Percentiles rank a stretch among this genome's conserved stretches.
Conservation (phyloP, 2,329 filamentous ascomycete genomes). For the Colletotrichum neosansevieriae region DNA sequence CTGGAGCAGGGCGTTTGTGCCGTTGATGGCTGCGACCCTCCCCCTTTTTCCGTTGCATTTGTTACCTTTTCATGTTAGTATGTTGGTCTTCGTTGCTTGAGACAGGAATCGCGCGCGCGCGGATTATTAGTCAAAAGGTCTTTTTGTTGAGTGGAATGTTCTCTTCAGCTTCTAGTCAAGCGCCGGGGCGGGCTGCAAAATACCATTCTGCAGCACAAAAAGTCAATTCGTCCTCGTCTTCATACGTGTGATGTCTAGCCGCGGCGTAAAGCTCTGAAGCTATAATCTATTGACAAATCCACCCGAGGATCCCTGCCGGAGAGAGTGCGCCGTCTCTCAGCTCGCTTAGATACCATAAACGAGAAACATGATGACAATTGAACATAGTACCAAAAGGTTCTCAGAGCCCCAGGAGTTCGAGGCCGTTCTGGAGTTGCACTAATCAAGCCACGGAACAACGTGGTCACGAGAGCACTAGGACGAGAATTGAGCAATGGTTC, state of each 20-base stretch:
- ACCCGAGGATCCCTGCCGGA: too few species aligned
- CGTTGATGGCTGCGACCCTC: neutral
- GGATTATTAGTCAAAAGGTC: neutral
- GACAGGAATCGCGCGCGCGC: neutral
- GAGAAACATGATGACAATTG: constrained; percentile 2
- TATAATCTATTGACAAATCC: neutral
- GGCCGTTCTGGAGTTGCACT: neutral
- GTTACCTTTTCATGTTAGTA: neutral
- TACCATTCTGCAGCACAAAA: neutral
- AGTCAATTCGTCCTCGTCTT: neutral
- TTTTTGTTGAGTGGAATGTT: neutral
- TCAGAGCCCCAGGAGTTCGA: neutral
- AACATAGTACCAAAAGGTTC: neutral
- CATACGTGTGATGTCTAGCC: neutral
- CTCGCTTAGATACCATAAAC: neutral
- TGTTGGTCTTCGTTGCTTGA: neutral
- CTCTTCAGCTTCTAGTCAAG: neutral
- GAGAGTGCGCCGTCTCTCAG: too few species aligned
- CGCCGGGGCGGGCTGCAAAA: constrained; percentile 1
- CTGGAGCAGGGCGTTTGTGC: constrained; percentile 24
- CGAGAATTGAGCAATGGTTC: neutral
- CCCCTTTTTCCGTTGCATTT: constrained; percentile 3
- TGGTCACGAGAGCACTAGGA: neutral
- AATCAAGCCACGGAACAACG: neutral
- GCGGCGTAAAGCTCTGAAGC: neutral